Evolutionary conservation across 23 red algal genomes (phyloP).

Genomic region (Gracilaria gracilis): DNA sequence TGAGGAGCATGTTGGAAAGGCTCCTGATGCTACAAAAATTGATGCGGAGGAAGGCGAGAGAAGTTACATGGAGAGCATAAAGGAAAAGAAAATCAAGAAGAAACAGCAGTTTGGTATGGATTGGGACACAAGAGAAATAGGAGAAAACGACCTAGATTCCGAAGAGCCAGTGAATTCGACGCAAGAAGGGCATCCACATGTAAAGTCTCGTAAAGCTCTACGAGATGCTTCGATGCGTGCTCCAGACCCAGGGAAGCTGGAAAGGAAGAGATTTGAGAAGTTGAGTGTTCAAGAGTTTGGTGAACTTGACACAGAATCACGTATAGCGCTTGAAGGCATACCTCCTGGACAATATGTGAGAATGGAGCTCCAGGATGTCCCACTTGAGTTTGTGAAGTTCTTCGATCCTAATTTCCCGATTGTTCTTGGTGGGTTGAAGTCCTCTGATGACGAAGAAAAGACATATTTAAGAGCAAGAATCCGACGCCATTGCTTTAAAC

Average conservation of each 20-base stretch:
- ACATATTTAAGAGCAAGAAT: constrained; percentile 81
- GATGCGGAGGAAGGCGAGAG: constrained; percentile 26
- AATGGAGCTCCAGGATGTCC: constrained; percentile 86
- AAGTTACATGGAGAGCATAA: constrained; percentile 20
- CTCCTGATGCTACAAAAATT: not conserved
- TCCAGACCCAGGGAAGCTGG: constrained; percentile 56
- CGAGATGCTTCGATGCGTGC: constrained; percentile 29
- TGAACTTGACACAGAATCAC: constrained; percentile 66
- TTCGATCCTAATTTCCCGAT: constrained; percentile 84
- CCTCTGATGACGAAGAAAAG: constrained; percentile 69
- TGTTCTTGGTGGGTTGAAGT: constrained; percentile 84
- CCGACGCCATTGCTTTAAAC: constrained; percentile 90
- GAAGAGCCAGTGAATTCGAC: constrained; percentile 19
- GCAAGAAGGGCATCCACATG: constrained; percentile 19
- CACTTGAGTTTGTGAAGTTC: constrained; percentile 86
- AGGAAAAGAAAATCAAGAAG: constrained; percentile 46
- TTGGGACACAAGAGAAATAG: constrained; percentile 58
- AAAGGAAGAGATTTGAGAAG: constrained; percentile 62
- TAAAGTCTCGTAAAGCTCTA: constrained; percentile 40
- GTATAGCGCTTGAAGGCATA: constrained; percentile 82
- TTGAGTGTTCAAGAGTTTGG: constrained; percentile 64
- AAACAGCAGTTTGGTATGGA: constrained; percentile 68
- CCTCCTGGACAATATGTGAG: constrained; percentile 93
- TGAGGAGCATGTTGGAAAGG: constrained; percentile 19
- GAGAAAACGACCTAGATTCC: constrained; percentile 9